Base-by-base conservation (phyloP, 192 early-diverging fungal species). In the Tieghemiomyces parasiticus region DNA sequence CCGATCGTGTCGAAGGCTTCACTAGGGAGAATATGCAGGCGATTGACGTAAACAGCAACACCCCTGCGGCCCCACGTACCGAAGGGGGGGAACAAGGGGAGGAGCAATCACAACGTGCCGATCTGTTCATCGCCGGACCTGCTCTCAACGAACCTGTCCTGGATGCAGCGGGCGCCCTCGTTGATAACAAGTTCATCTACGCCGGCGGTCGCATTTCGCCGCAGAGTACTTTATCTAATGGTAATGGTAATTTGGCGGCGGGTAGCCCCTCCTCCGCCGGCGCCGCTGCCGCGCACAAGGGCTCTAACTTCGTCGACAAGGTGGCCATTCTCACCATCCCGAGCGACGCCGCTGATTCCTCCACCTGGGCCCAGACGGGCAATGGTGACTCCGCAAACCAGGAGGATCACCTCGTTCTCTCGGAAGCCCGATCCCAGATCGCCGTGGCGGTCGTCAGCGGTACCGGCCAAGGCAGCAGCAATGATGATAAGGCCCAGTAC, bases 121-220 rank as follows among this genome's bases (percentile, higher is more conserved):
- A 3, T 4, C 55, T 58, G 20, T 35, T 58, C n/a, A 35, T 38
- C 34, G 26, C 4, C 4, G 55, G 55, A 38, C 55, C 55, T 28
- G 22, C n/a, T 4, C 33, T 58, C 33, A 0, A 30, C 2, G 22
- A 0, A 3, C 16, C 55, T 22, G 35, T 26, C 19, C 16, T 58
- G 32, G 55, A 58, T n/a, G 55, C 55, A n/a, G 32, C 14, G 12
- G 55, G 55, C 20, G 34, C 35, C 0, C 32, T 58, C 4, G 55
- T 26, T 9, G 33, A 26, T 35, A 12, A 22, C 10, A 25, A 25
- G 0, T 58, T 58, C n/a, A 2, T 58, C 34, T 58, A 58, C n/a
- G 55, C 55, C 20, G 55, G 55, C 19, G 55, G 55, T 1, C 55
- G 55, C n/a, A 58, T 25, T 1, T n/a, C 35, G 2, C 55, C 55